A percentile compares a stretch with the other conserved stretches of the same genome.
These are phyloP conservation scores for Zygotorulaspora danielsina DNA, from an alignment of 805 yeast species.

Conservation along the genomic window DNA sequence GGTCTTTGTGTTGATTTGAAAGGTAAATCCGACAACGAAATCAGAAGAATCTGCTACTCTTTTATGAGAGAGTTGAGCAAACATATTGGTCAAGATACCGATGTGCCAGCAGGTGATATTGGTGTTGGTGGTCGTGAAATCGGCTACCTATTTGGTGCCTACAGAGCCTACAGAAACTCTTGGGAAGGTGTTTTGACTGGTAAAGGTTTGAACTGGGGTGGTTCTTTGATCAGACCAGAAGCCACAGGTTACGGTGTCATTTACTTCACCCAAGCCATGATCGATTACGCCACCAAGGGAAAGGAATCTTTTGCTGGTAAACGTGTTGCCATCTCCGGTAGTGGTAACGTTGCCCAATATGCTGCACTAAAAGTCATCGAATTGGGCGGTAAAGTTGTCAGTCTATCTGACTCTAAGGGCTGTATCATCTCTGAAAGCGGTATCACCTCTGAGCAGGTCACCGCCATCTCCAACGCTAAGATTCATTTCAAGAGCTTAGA, in stretches of 20 bases:
- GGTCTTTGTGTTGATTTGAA: conserved; percentile 98
- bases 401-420: conserved; percentile 95
- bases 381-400: conserved; percentile 92
- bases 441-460: conserved; percentile 77
- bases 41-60: conserved; percentile 92
- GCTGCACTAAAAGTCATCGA: conserved; percentile 97
- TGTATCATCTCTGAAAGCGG: conserved; percentile 73
- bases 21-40: conserved; percentile 88
- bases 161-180: conserved; percentile 83
- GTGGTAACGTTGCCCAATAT: conserved; percentile 98
- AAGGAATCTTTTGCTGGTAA: conserved; percentile 88
- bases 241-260: conserved; percentile 98
- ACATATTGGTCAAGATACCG: conserved; percentile 95
- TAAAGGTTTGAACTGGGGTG: conserved; percentile 98
- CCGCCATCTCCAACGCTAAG: conserved; percentile 72
- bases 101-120: conserved; percentile 99
- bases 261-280: conserved; percentile 96
- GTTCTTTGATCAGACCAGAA: conserved; percentile 97
- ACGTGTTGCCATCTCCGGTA: conserved; percentile 94
- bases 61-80: conserved; percentile 94
- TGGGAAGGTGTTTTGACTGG: conserved; percentile 98
- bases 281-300: conserved; percentile 85
- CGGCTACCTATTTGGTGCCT: conserved; percentile 95
- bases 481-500: conserved; percentile 70
- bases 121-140: conserved; percentile 95